Evolutionary conservation across 768 basidiomycete species (phyloP).

Genomic region (Tylopilus balloui): DNA sequence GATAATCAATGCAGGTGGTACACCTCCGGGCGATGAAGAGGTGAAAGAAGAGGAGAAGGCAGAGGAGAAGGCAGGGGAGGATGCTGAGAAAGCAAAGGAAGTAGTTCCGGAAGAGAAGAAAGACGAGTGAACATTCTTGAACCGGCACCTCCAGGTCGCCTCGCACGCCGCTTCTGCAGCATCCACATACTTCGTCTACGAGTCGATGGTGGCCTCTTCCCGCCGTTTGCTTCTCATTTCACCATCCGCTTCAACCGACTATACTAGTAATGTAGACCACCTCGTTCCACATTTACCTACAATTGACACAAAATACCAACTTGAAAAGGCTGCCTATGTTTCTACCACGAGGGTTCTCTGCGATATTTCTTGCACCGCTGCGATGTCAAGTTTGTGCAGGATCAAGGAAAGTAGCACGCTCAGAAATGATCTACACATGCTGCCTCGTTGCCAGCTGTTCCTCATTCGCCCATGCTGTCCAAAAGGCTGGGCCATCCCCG

Average conservation of each 20-base stretch:
- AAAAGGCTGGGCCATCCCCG: constrained; percentile 63
- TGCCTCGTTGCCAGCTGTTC: constrained; percentile 36
- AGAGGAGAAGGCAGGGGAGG: constrained; percentile 30
- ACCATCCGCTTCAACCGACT: constrained; percentile 7
- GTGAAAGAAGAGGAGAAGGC: constrained; percentile 19
- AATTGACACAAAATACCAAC: constrained; percentile 28
- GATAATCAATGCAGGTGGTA: constrained; percentile 48
- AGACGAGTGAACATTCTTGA: constrained; percentile 25
- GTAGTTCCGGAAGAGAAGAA: constrained; percentile 29
- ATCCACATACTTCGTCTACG: constrained; percentile 3
- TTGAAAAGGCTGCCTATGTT: constrained; percentile 4
- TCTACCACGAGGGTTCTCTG: not conserved
- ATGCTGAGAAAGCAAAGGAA: constrained; percentile 35
- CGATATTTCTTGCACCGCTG: not conserved
- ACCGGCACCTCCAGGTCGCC: not conserved
- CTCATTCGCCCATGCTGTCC: constrained; percentile 72
- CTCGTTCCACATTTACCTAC: constrained; percentile 27
- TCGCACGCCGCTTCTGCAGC: constrained; percentile 4
- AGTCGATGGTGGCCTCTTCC: not conserved
- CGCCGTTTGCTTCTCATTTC: constrained; percentile 8
- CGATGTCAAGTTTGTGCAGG: not conserved
- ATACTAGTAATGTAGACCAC: constrained; percentile 32
- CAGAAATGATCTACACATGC: constrained; percentile 9
- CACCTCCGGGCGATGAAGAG: constrained; percentile 25
- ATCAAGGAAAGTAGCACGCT: not conserved